Evolutionary conservation across 331 rosid genomes (phyloP), one percentile per base, ranked within the genome.

Genomic region (Rosa hybrid): DNA sequence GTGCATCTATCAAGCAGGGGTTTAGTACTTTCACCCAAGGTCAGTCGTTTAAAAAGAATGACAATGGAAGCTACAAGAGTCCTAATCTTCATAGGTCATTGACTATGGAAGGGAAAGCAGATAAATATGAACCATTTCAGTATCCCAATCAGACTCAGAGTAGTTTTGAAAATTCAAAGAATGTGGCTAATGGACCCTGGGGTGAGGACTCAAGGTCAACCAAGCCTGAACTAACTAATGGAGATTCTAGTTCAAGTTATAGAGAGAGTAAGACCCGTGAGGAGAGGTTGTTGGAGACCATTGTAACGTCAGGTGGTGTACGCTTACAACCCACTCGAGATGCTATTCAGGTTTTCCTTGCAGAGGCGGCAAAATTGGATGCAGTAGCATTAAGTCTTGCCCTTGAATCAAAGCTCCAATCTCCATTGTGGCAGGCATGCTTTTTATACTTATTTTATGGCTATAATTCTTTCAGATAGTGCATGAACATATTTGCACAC

Each of bases 321-420:
- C 97, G 99, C 23, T 80, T 96, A 71, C 99, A 96, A 81, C 99
- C 99, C 78, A 90, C 97, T 86, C 94, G 99, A 80, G 99, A 96
- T 89, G 97, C 97, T 75, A 80, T 93, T 85, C 97, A 88, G 76
- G 89, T 82, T 84, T 96, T 96, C 82, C 91, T 96, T 77, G 80
- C 78, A 21, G 94, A 96, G 86, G 99, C 97, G 46, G 90, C 86
- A 25, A 93, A 93, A 90, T 90, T 96, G 88, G 96, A 96, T 87
- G 91, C 90, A 25, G 30, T 89, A 83, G 89, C 91, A 38, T 86
- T 96, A 86, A 85, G 97, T 48, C 88, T 68, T 20, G 97, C 98
- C 74, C 87, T 96, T 27, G 97, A 96, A 72, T 71, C 79, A 80
- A 96, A 84, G 90, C 99, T 96, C 72, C 95, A 89, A 67, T 88